A percentile compares a stretch with the other conserved stretches of the same genome.
Evolutionary conservation across 768 basidiomycete species (phyloP).

Genomic region (Suillus bovinus): DNA sequence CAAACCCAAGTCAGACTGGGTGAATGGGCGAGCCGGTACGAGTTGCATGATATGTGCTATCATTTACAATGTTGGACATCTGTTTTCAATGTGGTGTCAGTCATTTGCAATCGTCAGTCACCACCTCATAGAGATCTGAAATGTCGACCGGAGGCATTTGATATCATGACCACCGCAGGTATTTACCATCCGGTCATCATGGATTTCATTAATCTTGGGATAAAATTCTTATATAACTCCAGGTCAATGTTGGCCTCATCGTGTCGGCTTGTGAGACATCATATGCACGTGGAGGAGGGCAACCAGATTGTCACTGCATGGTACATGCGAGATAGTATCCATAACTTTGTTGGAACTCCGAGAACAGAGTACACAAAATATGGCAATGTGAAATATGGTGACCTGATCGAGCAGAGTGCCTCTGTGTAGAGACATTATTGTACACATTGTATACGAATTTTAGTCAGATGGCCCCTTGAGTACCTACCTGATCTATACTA

Average conservation of each 20-base stretch:
- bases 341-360: no score
- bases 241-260: background rate
- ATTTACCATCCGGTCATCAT: background rate
- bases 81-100: background rate
- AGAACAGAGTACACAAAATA: no score
- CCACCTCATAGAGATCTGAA: background rate
- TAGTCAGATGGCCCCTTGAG: no score
- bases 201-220: background rate
- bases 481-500: no score
- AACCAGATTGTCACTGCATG: background rate
- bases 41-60: background rate
- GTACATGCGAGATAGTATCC: no score
- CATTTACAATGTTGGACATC: background rate
- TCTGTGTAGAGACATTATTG: no score
- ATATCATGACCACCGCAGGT: background rate
- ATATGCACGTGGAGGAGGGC: background rate
- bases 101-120: background rate
- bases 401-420: no score
- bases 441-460: no score
- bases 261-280: background rate
- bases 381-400: no score
- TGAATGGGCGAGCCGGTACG: background rate
- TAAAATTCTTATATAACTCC: background rate
- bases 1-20: background rate
- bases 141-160: background rate